Conservation (phyloP, 2,329 filamentous ascomycete species). For the Lasiodiplodia sp. region DNA sequence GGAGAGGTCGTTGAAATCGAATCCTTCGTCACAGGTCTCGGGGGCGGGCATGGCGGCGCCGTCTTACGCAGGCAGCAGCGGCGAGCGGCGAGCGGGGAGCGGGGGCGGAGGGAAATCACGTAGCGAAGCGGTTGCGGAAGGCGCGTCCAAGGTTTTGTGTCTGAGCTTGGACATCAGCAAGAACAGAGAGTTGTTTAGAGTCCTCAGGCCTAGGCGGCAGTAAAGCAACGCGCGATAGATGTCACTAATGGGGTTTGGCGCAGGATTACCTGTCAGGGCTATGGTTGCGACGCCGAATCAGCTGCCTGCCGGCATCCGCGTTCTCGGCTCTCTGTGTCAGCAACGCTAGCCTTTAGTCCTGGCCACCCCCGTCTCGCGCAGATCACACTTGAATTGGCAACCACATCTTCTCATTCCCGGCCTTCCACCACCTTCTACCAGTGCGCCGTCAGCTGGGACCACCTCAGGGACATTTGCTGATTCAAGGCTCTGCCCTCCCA, state of each 20-base stretch:
- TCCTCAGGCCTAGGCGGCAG: slow-evolving; percentile 7
- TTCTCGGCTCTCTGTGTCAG: background rate
- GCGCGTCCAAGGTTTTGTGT: background rate
- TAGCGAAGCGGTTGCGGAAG: background rate
- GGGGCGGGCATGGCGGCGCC: slow-evolving; percentile 18
- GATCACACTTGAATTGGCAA: background rate
- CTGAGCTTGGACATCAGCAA: slow-evolving; percentile 6
- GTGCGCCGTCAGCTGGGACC: background rate
- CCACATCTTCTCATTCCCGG: background rate
- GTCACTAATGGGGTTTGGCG: slow-evolving; percentile 23
- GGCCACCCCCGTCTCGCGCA: background rate
- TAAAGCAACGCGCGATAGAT: slow-evolving; percentile 5
- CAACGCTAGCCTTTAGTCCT: background rate
- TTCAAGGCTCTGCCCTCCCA: background rate
- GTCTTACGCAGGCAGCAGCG: slow-evolving; percentile 13
- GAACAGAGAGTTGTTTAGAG: background rate
- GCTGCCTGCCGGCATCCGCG: background rate
- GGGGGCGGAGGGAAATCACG: background rate
- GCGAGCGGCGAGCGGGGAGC: background rate
- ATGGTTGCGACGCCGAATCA: slow-evolving; percentile 20
- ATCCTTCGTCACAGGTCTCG: slow-evolving; percentile 1
- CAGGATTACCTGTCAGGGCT: background rate
- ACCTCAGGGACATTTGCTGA: background rate
- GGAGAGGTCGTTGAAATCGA: slow-evolving; percentile 62
- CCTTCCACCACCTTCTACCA: background rate